These are phyloP conservation scores for Nadsonia fulvescens DNA, from an alignment of 805 yeast species.

Conservation along the genomic window DNA sequence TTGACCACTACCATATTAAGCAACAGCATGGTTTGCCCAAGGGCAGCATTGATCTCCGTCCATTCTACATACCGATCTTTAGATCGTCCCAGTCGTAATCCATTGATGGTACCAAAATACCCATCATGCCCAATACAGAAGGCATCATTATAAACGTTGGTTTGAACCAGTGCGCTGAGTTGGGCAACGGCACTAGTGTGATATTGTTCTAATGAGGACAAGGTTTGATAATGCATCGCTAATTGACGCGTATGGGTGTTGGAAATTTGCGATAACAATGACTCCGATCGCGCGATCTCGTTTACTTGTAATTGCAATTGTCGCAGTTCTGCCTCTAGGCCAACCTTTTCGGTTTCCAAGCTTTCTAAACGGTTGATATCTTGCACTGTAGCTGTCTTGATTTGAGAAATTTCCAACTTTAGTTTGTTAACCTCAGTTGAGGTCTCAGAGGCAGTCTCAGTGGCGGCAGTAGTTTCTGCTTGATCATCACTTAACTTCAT, in stretches of 20 bases:
- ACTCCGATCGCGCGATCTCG: constrained; percentile 10
- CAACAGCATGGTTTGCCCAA: constrained; percentile 66
- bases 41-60: constrained; percentile 82
- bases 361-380: constrained; percentile 24
- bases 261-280: constrained; percentile 24
- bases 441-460: constrained; percentile 27
- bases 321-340: constrained; percentile 21
- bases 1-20: constrained; percentile 44
- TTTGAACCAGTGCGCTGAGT: constrained; percentile 49
- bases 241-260: constrained; percentile 42
- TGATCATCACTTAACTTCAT: no score
- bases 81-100: constrained; percentile 58
- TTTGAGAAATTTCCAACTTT: constrained; percentile 23
- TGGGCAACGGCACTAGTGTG: constrained; percentile 45
- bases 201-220: constrained; percentile 44
- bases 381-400: constrained; percentile 17
- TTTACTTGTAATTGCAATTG: constrained; percentile 26
- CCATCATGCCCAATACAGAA: constrained; percentile 76
- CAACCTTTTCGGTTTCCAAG: constrained; percentile 30
- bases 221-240: constrained; percentile 30
- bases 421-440: constrained; percentile 29
- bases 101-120: constrained; percentile 74
- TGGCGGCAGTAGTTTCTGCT: no score
- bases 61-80: constrained; percentile 51
- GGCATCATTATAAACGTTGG: constrained; percentile 70